A percentile compares a stretch with the other conserved stretches of the same genome.
phyloP scores from a whole-genome alignment of 208 protist genomes.

The Plasmodiophora brassicae region DNA sequence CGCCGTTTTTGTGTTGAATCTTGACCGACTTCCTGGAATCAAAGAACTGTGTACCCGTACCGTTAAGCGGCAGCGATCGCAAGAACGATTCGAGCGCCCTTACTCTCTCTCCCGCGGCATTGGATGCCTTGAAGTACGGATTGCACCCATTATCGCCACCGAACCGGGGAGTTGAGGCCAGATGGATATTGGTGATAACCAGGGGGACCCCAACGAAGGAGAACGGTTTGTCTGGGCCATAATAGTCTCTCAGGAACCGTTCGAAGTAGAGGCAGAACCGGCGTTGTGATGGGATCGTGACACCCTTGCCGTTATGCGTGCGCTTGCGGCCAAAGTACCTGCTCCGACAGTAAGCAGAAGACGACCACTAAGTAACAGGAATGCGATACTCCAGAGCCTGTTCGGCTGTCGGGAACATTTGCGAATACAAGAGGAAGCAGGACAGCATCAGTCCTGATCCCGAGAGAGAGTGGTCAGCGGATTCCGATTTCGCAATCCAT shows the following conservation, averaged over 20 bases:
- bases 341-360: too few relatives aligned
- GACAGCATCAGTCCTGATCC: too few relatives aligned
- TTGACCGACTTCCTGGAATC: too few relatives aligned
- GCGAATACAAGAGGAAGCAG: constrained; percentile 69
- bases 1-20: too few relatives aligned
- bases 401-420: constrained; percentile 55
- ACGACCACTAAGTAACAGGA: too few relatives aligned
- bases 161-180: neutral
- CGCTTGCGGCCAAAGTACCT: constrained; percentile 70
- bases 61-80: too few relatives aligned
- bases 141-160: neutral
- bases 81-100: too few relatives aligned
- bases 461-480: too few relatives aligned
- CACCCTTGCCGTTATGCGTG: constrained; percentile 71
- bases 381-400: constrained; percentile 66
- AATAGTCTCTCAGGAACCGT: neutral
- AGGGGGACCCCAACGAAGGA: too few relatives aligned
- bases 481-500: constrained; percentile 69
- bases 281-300: constrained; percentile 75
- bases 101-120: neutral
- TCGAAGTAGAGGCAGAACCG: constrained; percentile 48
- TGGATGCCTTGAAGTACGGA: neutral
- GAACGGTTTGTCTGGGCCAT: neutral
- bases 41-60: too few relatives aligned
- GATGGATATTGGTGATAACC: too few relatives aligned